Evolutionary conservation across 1,284 basidiomycete genomes (phyloP).

Genomic region (Microbotryum lychnidis-dioicae): DNA sequence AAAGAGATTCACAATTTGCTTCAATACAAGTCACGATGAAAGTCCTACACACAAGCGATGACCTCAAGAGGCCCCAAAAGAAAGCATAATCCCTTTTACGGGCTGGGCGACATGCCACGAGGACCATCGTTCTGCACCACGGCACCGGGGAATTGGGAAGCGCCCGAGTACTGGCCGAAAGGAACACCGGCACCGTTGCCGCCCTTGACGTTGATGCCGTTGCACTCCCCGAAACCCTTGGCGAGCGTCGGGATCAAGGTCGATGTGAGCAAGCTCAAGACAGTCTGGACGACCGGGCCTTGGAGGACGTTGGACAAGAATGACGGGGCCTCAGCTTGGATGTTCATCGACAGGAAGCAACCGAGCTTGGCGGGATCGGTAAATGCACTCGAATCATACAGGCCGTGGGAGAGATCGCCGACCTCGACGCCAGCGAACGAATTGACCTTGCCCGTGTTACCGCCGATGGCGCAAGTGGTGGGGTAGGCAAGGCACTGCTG

Average conservation of each 20-base stretch:
- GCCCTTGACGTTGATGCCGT: conserved; percentile 7
- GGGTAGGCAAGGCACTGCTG: conserved; percentile 6
- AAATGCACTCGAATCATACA: not conserved
- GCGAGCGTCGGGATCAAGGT: not conserved
- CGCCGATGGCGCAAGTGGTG: not conserved
- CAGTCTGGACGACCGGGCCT: not conserved
- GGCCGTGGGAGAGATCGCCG: not conserved
- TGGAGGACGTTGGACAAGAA: conserved; percentile 3
- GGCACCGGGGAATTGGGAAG: not conserved
- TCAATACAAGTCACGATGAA: too few relatives aligned
- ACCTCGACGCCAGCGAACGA: conserved; percentile 2
- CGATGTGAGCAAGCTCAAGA: not conserved
- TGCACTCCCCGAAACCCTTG: conserved; percentile 2
- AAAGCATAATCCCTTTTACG: too few relatives aligned
- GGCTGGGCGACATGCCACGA: too few relatives aligned
- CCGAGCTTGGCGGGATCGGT: conserved; percentile 4
- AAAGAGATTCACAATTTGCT: too few relatives aligned
- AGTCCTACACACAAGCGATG: too few relatives aligned
- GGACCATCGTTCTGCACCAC: too few relatives aligned
- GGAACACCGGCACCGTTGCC: not conserved
- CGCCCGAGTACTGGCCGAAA: not conserved
- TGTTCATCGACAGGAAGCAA: conserved; percentile 1
- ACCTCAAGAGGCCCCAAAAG: too few relatives aligned
- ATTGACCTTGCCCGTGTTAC: conserved; percentile 5
- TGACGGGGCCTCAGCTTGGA: conserved; percentile 3